A percentile compares a stretch with the other conserved stretches of the same genome.
phyloP scores from a whole-genome alignment of 23 red algal species.

The Rhodosorus marinus region DNA sequence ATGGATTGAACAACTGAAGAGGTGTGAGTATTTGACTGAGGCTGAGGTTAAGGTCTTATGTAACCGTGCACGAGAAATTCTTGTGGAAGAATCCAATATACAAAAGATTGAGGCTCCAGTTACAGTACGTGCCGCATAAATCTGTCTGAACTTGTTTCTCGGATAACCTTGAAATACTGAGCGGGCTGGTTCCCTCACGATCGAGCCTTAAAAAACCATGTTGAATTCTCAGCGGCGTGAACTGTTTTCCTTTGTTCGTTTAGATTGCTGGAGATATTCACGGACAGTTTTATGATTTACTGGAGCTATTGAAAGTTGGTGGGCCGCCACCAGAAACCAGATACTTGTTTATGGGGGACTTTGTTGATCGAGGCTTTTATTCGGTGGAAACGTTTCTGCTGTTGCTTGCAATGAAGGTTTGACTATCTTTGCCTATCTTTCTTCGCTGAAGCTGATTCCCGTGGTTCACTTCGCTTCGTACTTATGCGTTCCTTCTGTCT shows the following conservation, averaged over 20 bases:
- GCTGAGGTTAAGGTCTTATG: slow-evolving; percentile 76
- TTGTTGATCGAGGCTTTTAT: slow-evolving; percentile 80
- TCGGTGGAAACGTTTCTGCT: slow-evolving; percentile 79
- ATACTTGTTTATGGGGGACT: slow-evolving; percentile 91
- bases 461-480: too few relatives aligned
- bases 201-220: too few relatives aligned
- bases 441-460: too few relatives aligned
- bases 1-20: slow-evolving; percentile 88
- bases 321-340: slow-evolving; percentile 57
- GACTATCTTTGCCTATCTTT: too few relatives aligned
- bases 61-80: slow-evolving; percentile 62
- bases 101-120: slow-evolving; percentile 68
- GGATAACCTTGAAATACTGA: too few relatives aligned
- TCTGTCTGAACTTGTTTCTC: too few relatives aligned
- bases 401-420: slow-evolving; percentile 55
- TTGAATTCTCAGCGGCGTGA: too few relatives aligned
- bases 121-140: too few relatives aligned
- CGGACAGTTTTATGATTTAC: slow-evolving; percentile 93
- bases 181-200: too few relatives aligned
- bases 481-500: too few relatives aligned
- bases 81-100: slow-evolving; percentile 83
- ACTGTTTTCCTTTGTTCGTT: too few relatives aligned
- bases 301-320: slow-evolving; percentile 75
- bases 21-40: slow-evolving; percentile 82
- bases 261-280: slow-evolving; percentile 92